phyloP scores from a whole-genome alignment of 1,284 basidiomycete genomes.

The Phellinidium pouzarii region DNA sequence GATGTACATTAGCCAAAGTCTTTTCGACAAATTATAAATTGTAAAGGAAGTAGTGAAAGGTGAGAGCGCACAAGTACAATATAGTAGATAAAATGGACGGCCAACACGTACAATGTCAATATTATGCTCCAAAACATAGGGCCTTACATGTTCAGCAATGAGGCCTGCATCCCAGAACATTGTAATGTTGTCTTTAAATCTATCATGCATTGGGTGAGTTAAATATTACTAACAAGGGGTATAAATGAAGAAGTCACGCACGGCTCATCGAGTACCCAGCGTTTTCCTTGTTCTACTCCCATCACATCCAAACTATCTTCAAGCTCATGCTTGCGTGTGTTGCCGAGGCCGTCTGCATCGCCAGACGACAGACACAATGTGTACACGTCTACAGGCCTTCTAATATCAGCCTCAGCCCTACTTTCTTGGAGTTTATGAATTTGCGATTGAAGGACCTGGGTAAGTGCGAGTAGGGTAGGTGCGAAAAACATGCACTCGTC shows the following conservation, averaged over 20 bases:
- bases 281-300: slow-evolving; percentile 51
- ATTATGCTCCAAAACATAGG: slow-evolving; percentile 50
- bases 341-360: slow-evolving; percentile 78
- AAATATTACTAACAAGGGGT: neutral
- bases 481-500: slow-evolving; percentile 93
- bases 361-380: slow-evolving; percentile 62
- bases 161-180: slow-evolving; percentile 56
- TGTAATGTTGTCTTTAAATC: slow-evolving; percentile 72
- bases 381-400: slow-evolving; percentile 32
- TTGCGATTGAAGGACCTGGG: neutral
- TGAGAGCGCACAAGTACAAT: neutral
- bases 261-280: slow-evolving; percentile 68
- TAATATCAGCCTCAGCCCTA: slow-evolving; percentile 16
- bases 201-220: neutral
- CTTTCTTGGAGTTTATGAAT: slow-evolving; percentile 6
- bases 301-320: slow-evolving; percentile 61
- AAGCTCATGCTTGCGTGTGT: slow-evolving; percentile 59
- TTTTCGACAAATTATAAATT: too few relatives aligned
- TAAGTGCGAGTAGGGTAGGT: slow-evolving; percentile 63
- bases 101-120: slow-evolving; percentile 55
- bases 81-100: slow-evolving; percentile 3
- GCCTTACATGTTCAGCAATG: slow-evolving; percentile 54
- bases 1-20: neutral
- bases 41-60: too few relatives aligned
- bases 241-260: slow-evolving; percentile 34